Conservation (phyloP, 164 flowering plant species). For the Macadamia integrifolia region DNA sequence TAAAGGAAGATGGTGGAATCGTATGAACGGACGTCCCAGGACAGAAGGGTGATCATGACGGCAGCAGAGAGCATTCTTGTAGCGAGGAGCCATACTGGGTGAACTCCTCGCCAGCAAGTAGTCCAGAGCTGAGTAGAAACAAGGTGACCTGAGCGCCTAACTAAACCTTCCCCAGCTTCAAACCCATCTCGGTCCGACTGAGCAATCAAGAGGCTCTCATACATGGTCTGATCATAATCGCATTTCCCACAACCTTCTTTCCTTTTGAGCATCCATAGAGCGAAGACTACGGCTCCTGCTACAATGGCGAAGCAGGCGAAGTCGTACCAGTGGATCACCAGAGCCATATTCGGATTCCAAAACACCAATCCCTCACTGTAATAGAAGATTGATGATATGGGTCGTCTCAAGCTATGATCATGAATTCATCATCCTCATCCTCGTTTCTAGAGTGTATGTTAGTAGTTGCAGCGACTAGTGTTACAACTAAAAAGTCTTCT, state of each 20-base stretch:
- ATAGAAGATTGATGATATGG: neutral
- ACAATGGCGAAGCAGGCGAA: slow-evolving; percentile 55
- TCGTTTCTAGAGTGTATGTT: too few species aligned
- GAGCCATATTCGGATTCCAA: slow-evolving; percentile 30
- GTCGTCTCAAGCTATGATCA: too few species aligned
- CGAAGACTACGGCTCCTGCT: slow-evolving; percentile 23
- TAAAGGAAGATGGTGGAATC: slow-evolving; percentile 42
- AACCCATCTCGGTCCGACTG: slow-evolving; percentile 15
- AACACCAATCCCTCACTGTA: neutral
- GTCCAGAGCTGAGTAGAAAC: slow-evolving; percentile 44
- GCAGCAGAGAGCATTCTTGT: slow-evolving; percentile 29
- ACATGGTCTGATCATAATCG: slow-evolving; percentile 12
- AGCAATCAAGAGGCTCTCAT: slow-evolving; percentile 34
- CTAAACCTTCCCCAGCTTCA: neutral
- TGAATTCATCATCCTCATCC: too few species aligned
- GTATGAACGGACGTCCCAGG: slow-evolving; percentile 40
- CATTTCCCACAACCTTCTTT: slow-evolving; percentile 22
- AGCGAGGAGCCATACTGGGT: slow-evolving; percentile 50
- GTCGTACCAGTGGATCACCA: slow-evolving; percentile 51
- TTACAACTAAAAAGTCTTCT: too few species aligned
- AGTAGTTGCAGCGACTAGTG: neutral
- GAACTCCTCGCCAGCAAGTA: slow-evolving; percentile 59
- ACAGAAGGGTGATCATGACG: slow-evolving; percentile 31
- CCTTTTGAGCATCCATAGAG: slow-evolving; percentile 37
- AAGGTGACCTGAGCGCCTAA: slow-evolving; percentile 22